phyloP scores from a whole-genome alignment of 441 rosid species.

The Arabidopsis hybrid region DNA sequence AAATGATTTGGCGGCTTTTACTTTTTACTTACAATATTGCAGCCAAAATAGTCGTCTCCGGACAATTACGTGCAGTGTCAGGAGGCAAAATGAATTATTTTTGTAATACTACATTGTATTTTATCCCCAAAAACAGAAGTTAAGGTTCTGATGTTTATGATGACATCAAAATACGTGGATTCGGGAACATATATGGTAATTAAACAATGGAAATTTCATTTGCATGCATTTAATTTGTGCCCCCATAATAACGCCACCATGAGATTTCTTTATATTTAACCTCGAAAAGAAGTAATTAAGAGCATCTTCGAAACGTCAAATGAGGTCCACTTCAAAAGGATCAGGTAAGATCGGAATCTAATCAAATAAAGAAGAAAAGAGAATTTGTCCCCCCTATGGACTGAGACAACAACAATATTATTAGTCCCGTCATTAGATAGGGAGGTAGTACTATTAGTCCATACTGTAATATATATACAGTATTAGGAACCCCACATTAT shows the following conservation, averaged over 20 bases:
- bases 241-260: constrained; percentile 10
- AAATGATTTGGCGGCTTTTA: constrained; percentile 27
- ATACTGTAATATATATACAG: neutral
- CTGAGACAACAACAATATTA: constrained; percentile 17
- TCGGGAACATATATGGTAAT: constrained; percentile 20
- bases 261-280: constrained; percentile 12
- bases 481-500: neutral
- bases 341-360: constrained; percentile 44
- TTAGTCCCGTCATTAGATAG: constrained; percentile 8
- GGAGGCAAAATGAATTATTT: neutral
- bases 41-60: constrained; percentile 28
- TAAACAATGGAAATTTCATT: constrained; percentile 18
- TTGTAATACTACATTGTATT: no score
- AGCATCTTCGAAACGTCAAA: constrained; percentile 45
- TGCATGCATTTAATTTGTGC: constrained; percentile 29
- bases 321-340: constrained; percentile 39
- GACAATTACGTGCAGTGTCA: constrained; percentile 8
- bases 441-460: neutral
- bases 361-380: constrained; percentile 39
- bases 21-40: constrained; percentile 15
- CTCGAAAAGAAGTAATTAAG: neutral
- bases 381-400: constrained; percentile 32
- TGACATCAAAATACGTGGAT: constrained; percentile 41
- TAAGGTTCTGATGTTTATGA: constrained; percentile 33
- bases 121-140: neutral